Evolutionary conservation across 2,329 filamentous ascomycete species (phyloP).

Genomic region (Trichoderma oligosporum): DNA sequence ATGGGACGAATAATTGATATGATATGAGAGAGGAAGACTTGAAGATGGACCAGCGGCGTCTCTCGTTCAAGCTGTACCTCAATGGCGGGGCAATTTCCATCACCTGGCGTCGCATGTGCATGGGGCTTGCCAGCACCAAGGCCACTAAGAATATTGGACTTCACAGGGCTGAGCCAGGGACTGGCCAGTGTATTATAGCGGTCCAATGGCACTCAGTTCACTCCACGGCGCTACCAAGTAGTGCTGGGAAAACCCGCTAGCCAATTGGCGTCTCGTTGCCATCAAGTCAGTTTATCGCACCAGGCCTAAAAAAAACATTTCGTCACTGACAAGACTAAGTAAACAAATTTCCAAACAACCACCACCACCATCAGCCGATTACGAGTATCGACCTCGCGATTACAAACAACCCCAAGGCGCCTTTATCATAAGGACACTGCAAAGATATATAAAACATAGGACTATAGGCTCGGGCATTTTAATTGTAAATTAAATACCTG

Average conservation of each 20-base stretch:
- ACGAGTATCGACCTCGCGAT: background rate
- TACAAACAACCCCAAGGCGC: background rate
- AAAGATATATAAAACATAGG: background rate
- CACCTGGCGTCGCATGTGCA: background rate
- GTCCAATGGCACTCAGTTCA: slow-evolving; percentile 1
- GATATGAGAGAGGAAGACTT: slow-evolving; percentile 10
- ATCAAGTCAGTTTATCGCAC: background rate
- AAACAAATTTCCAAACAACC: slow-evolving; percentile 12
- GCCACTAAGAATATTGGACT: background rate
- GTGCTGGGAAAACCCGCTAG: slow-evolving; percentile 2
- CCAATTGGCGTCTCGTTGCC: slow-evolving; percentile 1
- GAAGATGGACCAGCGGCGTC: slow-evolving; percentile 15
- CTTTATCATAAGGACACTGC: background rate
- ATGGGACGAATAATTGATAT: background rate
- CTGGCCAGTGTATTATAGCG: slow-evolving; percentile 7
- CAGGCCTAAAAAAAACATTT: slow-evolving; percentile 11
- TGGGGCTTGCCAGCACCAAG: background rate
- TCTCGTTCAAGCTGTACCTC: slow-evolving; percentile 18
- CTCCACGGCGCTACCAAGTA: background rate
- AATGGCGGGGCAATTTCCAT: slow-evolving; percentile 16
- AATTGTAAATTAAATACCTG: background rate
- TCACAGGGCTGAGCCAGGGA: slow-evolving; percentile 19
- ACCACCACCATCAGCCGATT: background rate
- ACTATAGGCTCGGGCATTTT: background rate
- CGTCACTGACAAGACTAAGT: slow-evolving; percentile 15